Evolutionary conservation across 2,329 filamentous ascomycete genomes (phyloP).

Genomic region (Colletotrichum euphorbiae): DNA sequence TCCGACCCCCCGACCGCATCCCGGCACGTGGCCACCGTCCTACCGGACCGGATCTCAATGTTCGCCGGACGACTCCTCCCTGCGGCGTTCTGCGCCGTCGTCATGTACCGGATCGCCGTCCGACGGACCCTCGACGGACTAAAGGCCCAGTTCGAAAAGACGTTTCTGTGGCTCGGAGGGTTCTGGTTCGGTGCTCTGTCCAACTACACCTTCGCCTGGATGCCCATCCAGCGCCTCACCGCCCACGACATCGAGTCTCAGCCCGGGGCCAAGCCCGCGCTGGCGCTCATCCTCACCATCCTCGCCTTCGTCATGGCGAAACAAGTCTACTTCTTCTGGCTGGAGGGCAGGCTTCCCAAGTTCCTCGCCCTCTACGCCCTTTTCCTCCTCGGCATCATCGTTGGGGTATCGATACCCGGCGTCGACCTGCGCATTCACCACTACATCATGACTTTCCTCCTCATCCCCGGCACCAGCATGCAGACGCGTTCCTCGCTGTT

Average conservation of each 20-base stretch:
- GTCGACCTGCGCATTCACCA: conserved; percentile 92
- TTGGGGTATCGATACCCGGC: conserved; percentile 78
- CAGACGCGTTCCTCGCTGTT: conserved; percentile 86
- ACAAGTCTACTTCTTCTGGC: conserved; percentile 87
- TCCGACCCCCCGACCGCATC: conserved; percentile 79
- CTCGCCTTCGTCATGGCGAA: conserved; percentile 75
- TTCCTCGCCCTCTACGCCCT: conserved; percentile 85
- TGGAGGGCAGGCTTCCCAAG: conserved; percentile 81
- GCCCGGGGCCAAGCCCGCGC: conserved; percentile 85
- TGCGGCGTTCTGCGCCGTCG: conserved; percentile 86
- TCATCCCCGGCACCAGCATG: conserved; percentile 89
- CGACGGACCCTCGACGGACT: conserved; percentile 77
- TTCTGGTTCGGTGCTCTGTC: conserved; percentile 93
- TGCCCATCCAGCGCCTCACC: conserved; percentile 91
- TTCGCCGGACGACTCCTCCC: conserved; percentile 79
- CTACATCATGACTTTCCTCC: conserved; percentile 87
- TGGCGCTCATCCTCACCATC: conserved; percentile 80
- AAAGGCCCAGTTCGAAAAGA: conserved; percentile 88
- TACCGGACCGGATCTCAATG: conserved; percentile 50
- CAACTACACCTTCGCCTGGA: conserved; percentile 95
- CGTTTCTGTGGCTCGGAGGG: conserved; percentile 86
- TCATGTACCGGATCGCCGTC: conserved; percentile 86
- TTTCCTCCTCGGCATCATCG: conserved; percentile 72
- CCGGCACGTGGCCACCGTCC: conserved; percentile 74
- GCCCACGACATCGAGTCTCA: conserved; percentile 89